A percentile compares a stretch with the other conserved stretches of the same genome.
phyloP scores from a whole-genome alignment of 805 yeast genomes.

The Hanseniaspora meyeri region DNA sequence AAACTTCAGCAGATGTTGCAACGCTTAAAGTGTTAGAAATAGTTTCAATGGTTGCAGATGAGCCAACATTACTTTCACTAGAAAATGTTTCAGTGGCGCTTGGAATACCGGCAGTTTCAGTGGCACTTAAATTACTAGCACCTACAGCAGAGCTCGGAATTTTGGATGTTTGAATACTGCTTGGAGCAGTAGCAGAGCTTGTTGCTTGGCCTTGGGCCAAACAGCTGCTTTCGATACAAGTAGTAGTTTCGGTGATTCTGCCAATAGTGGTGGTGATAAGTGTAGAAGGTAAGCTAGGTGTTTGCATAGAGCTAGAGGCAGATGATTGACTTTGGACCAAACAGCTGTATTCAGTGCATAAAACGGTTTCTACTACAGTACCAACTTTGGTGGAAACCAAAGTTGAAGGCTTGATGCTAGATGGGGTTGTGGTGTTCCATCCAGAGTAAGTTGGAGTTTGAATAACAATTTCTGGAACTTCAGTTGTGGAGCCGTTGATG shows the following conservation, averaged over 20 bases:
- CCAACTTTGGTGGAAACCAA: neutral
- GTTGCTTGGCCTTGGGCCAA: constrained; percentile 14
- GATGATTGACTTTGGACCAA: constrained; percentile 16
- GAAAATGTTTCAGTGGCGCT: neutral
- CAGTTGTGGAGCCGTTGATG: too few relatives aligned
- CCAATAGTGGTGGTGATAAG: neutral
- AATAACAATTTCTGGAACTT: too few relatives aligned
- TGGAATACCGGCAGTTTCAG: constrained; percentile 12
- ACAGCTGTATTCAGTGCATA: neutral
- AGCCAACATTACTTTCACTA: neutral
- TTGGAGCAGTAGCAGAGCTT: constrained; percentile 12
- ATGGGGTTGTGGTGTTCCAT: neutral
- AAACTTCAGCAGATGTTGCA: neutral
- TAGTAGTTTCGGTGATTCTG: neutral
- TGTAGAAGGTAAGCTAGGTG: neutral
- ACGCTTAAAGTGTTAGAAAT: neutral
- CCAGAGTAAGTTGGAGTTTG: neutral
- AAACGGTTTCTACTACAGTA: neutral
- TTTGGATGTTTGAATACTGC: neutral
- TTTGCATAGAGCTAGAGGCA: too few relatives aligned
- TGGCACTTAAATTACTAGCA: too few relatives aligned
- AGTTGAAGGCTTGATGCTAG: neutral
- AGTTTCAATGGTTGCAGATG: neutral
- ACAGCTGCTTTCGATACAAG: neutral
- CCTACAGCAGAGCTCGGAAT: neutral